Percentiles rank a stretch among this genome's conserved stretches.
These are phyloP conservation scores for Fagopyrum tataricum DNA, from an alignment of 148 eudicot genomes.

Conservation along the genomic window DNA sequence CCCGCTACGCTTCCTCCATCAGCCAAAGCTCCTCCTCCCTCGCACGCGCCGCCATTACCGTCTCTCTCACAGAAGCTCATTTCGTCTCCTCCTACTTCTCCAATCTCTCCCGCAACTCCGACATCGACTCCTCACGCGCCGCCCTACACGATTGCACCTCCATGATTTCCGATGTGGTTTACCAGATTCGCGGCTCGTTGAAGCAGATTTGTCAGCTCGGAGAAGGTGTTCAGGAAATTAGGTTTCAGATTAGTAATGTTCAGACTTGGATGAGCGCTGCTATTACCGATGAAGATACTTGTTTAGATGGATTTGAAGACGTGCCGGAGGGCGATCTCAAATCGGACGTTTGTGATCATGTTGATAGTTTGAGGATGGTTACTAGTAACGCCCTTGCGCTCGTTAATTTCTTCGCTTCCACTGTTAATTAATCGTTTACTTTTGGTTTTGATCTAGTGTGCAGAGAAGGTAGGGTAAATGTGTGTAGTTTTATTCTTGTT, in stretches of 20 bases:
- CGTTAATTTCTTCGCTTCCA: constrained; percentile 43
- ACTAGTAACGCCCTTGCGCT: constrained; percentile 79
- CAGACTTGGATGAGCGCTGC: constrained; percentile 95
- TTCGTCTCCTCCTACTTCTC: constrained; percentile 24
- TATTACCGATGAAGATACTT: constrained; percentile 68
- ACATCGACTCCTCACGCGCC: constrained; percentile 26
- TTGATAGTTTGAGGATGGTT: constrained; percentile 34
- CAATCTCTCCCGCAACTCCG: constrained; percentile 31
- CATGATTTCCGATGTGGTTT: constrained; percentile 38
- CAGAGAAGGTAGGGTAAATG: too few relatives aligned
- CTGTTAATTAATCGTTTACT: not conserved
- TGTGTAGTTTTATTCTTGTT: too few relatives aligned
- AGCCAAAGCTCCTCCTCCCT: constrained; percentile 42
- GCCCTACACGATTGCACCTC: constrained; percentile 57
- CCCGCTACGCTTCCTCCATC: constrained; percentile 41
- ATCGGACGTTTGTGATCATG: constrained; percentile 31
- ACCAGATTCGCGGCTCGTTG: constrained; percentile 44
- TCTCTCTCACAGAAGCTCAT: constrained; percentile 36
- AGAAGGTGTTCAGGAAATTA: constrained; percentile 19
- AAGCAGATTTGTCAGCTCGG: constrained; percentile 45
- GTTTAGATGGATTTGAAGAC: constrained; percentile 53
- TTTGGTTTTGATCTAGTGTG: too few relatives aligned
- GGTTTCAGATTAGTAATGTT: constrained; percentile 66
- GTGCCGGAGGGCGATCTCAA: constrained; percentile 37
- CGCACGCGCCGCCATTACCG: constrained; percentile 47